Conservation (phyloP, 1,139 yeast genomes). For the Yarrowia galli region DNA sequence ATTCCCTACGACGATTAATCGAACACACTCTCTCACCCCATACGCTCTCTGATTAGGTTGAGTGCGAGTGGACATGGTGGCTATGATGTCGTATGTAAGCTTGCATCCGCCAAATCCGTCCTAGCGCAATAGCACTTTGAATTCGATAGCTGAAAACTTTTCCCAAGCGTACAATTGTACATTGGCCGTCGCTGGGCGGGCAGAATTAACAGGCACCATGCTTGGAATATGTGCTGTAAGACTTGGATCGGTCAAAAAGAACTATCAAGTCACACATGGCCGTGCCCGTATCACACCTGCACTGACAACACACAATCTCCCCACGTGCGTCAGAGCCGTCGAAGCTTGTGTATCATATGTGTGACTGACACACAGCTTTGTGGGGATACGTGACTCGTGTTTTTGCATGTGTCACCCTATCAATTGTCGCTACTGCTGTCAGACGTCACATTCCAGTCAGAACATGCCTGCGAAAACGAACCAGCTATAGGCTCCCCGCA, state of each 20-base stretch:
- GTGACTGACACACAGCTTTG: background rate
- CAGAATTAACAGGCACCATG: background rate
- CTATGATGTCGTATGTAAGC: background rate
- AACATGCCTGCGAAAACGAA: background rate
- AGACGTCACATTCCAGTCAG: constrained; percentile 11
- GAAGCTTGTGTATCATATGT: constrained; percentile 9
- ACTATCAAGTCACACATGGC: no score
- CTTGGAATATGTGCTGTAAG: background rate
- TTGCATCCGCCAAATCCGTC: constrained; percentile 29
- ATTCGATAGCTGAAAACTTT: constrained; percentile 17
- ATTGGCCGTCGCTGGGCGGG: background rate
- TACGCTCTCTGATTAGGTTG: background rate
- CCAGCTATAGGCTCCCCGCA: background rate
- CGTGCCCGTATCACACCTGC: background rate
- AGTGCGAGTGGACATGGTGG: background rate
- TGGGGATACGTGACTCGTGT: constrained; percentile 24
- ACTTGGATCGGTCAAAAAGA: no score
- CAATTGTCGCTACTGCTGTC: background rate
- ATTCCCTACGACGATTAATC: background rate
- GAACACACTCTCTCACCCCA: background rate
- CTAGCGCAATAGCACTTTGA: background rate
- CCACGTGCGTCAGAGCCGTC: constrained; percentile 23
- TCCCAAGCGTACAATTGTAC: background rate
- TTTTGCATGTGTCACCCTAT: background rate
- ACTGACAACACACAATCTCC: background rate